phyloP scores from a whole-genome alignment of 2,329 filamentous ascomycete genomes.

The Botrytis porri region DNA sequence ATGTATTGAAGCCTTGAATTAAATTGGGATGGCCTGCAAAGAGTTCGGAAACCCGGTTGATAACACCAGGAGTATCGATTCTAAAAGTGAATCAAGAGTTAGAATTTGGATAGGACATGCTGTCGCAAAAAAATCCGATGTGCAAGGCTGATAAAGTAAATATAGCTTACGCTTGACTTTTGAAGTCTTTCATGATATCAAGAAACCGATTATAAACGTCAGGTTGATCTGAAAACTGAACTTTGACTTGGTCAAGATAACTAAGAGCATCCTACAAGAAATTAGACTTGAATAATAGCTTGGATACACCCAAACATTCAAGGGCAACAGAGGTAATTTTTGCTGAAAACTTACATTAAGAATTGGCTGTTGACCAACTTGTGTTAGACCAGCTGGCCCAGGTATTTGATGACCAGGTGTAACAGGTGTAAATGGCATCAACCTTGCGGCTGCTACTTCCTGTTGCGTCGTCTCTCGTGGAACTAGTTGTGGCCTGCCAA shows the following conservation, averaged over 20 bases:
- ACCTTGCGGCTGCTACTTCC: slow-evolving; percentile 58
- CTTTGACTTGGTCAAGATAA: slow-evolving; percentile 97
- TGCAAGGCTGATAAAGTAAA: background rate
- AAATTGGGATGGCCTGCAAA: slow-evolving; percentile 94
- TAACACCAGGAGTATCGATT: slow-evolving; percentile 96
- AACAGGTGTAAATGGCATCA: slow-evolving; percentile 53
- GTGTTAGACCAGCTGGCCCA: slow-evolving; percentile 55
- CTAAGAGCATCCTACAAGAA: slow-evolving; percentile 70
- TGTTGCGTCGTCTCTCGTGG: slow-evolving; percentile 40
- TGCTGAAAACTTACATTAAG: slow-evolving; percentile 56
- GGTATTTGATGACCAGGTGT: slow-evolving; percentile 36
- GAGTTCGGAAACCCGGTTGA: slow-evolving; percentile 90
- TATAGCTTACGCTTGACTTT: slow-evolving; percentile 79
- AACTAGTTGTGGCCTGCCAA: slow-evolving; percentile 51
- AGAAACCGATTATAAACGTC: slow-evolving; percentile 97
- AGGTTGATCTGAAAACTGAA: slow-evolving; percentile 93
- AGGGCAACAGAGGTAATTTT: background rate
- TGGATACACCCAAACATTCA: slow-evolving; percentile 21
- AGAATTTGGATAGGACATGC: slow-evolving; percentile 26
- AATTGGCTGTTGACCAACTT: slow-evolving; percentile 76
- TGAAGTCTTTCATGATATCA: slow-evolving; percentile 99
- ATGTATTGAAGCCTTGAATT: slow-evolving; percentile 98
- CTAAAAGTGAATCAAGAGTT: slow-evolving; percentile 41
- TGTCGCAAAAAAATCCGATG: slow-evolving; percentile 27
- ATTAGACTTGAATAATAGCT: slow-evolving; percentile 21